These are phyloP conservation scores for Diplosphaera chodatii DNA, from an alignment of 139 green algal genomes.

Conservation along the genomic window DNA sequence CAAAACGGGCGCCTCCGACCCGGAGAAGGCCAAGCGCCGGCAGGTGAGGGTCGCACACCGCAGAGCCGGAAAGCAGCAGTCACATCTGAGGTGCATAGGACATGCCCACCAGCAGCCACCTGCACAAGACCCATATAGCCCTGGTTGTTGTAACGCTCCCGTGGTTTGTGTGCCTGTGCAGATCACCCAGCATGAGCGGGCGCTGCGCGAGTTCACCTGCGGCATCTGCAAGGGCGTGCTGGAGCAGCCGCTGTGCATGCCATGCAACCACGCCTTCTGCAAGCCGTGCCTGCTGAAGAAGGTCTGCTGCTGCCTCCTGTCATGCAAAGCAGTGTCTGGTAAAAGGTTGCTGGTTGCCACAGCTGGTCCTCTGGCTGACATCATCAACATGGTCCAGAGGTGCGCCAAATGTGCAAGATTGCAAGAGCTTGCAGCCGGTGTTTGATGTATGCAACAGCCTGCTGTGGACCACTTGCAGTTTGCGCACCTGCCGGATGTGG, in stretches of 20 bases:
- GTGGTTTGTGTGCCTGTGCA: too few species aligned
- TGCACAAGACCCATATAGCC: too few species aligned
- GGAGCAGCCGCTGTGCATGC: slow-evolving; percentile 60
- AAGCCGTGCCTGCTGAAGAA: slow-evolving; percentile 71
- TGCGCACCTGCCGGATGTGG: background rate
- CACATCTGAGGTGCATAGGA: too few species aligned
- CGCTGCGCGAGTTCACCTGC: slow-evolving; percentile 74
- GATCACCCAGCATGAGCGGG: slow-evolving; percentile 56
- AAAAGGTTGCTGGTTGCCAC: too few species aligned
- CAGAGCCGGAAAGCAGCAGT: too few species aligned
- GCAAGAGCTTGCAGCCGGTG: background rate
- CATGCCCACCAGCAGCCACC: too few species aligned
- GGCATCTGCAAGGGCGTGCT: slow-evolving; percentile 61
- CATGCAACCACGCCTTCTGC: slow-evolving; percentile 89
- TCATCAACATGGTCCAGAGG: background rate
- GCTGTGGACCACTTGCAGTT: background rate
- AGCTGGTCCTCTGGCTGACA: too few species aligned
- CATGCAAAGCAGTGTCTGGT: too few species aligned
- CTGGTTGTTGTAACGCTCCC: too few species aligned
- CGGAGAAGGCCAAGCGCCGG: slow-evolving; percentile 35
- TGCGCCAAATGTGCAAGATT: too few species aligned
- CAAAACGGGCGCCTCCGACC: slow-evolving; percentile 10
- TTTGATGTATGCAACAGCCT: too few species aligned
- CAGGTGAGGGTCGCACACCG: slow-evolving; percentile 15
- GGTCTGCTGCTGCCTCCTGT: background rate